phyloP scores from a whole-genome alignment of 352 stramenopile species.

The Globisporangium emineosum region DNA sequence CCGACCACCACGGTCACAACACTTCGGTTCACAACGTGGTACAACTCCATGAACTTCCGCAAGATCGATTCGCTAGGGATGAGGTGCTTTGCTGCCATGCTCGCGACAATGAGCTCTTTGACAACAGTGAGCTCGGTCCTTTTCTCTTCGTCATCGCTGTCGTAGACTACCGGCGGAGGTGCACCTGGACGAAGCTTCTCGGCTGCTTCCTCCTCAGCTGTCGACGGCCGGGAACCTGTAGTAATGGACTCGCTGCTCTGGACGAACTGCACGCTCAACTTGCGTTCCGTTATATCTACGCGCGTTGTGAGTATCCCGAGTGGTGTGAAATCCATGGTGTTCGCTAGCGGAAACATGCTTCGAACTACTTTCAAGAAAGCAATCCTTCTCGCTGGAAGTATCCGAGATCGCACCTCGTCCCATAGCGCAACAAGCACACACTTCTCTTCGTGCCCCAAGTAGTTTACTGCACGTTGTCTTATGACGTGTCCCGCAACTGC shows the following conservation, averaged over 20 bases:
- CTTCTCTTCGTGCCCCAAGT: constrained; percentile 35
- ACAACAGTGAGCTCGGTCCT: constrained; percentile 27
- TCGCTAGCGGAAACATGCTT: constrained; percentile 32
- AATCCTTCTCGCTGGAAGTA: constrained; percentile 38
- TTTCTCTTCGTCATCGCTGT: constrained; percentile 44
- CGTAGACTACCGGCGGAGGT: constrained; percentile 20
- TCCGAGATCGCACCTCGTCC: constrained; percentile 40
- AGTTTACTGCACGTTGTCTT: constrained; percentile 10
- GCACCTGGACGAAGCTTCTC: background rate
- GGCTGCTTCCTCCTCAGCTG: background rate
- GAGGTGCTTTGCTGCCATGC: constrained; percentile 24
- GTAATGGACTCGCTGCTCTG: background rate
- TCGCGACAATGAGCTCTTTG: constrained; percentile 26
- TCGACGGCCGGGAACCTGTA: background rate
- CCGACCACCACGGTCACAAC: constrained; percentile 51
- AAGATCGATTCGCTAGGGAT: constrained; percentile 41
- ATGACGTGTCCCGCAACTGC: constrained; percentile 23
- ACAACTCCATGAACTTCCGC: constrained; percentile 59
- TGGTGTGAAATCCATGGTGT: constrained; percentile 39
- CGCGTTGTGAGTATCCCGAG: constrained; percentile 10
- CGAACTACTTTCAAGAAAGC: constrained; percentile 41
- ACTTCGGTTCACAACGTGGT: constrained; percentile 36
- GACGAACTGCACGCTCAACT: background rate
- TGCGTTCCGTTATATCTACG: background rate
- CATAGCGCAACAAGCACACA: constrained; percentile 46